Evolutionary conservation across 805 yeast genomes (phyloP), one percentile per base, ranked within the genome.

Genomic region (Spathaspora arborariae): DNA sequence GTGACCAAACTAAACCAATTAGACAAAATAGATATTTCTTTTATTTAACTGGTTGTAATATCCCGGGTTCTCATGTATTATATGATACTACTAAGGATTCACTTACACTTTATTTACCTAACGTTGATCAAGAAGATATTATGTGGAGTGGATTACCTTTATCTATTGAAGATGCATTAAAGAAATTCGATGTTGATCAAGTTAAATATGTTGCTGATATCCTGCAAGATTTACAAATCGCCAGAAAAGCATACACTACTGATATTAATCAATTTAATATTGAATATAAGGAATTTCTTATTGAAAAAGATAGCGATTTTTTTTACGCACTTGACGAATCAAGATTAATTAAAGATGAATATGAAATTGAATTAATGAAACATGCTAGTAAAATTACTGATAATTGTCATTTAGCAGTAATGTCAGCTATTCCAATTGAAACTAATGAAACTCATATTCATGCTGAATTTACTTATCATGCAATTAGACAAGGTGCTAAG

Each of bases 141-240:
- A 85, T 94, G 89, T 92, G 99, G 99, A 84, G 94, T 48, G 99
- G 99, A 0, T 59, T 85, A 65, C 99, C 99, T 4, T 52, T 88
- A 44, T 69, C 80, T 35, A 52, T 75, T 2, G 83, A 84, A 41
- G 82, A 84, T 16, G 97, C 97, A 0, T 45, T 64, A 42, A 60
- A 70, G 18, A 75, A 72, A 50, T 92, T 68, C 55, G 96, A 92
- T 57, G 91, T 89, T 24, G 98, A 94, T 63, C 85, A 80, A 38
- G 95, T 91, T 41, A 63, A 79, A 47, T 87, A 84, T 56, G 77
- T 74, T 9, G 56, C 64, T n/a, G 82, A 79, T 4, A 58, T 90
- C 40, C 65, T 65, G 24, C 44, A 52, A 1, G 65, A 64, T 2
- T 55, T 81, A 33, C 46, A 52, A 2, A 51, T 54, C 0, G 45